phyloP scores from a whole-genome alignment of 805 yeast species.

The Metschnikowia chrysomelidarum region DNA sequence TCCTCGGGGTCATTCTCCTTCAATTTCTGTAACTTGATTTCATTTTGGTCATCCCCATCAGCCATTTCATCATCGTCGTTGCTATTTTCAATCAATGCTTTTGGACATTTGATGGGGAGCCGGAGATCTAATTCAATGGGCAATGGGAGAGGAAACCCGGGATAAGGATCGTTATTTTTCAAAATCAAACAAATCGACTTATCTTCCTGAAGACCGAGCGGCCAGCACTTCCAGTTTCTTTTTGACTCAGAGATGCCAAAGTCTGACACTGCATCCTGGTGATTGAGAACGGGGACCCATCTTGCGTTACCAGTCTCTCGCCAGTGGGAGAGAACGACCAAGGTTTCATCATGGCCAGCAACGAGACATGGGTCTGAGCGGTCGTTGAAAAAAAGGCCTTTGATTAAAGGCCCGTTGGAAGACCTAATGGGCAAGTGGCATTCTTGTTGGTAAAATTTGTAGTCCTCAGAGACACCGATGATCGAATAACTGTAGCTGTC shows the following conservation, averaged over 20 bases:
- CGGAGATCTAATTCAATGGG: constrained; percentile 74
- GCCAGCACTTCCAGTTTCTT: constrained; percentile 76
- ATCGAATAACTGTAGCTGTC: constrained; percentile 43
- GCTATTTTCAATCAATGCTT: constrained; percentile 24
- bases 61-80: constrained; percentile 19
- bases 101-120: constrained; percentile 51
- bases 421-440: constrained; percentile 34
- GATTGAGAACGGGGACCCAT: constrained; percentile 84
- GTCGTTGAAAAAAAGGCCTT: constrained; percentile 79
- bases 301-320: constrained; percentile 69
- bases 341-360: constrained; percentile 67
- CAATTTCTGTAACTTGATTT: constrained; percentile 12
- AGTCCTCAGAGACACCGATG: constrained; percentile 45
- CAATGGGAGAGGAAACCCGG: constrained; percentile 80
- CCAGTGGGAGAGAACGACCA: constrained; percentile 76
- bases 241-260: constrained; percentile 46
- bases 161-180: constrained; percentile 63
- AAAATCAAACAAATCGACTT: constrained; percentile 71
- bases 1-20: constrained; percentile 54
- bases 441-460: constrained; percentile 39
- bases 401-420: constrained; percentile 40
- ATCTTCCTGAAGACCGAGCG: constrained; percentile 72
- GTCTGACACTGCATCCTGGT: constrained; percentile 43
- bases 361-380: constrained; percentile 89
- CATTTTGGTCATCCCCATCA: constrained; percentile 17